Conservation (phyloP, 2,329 filamentous ascomycete genomes). For the Passalora sequoiae region DNA sequence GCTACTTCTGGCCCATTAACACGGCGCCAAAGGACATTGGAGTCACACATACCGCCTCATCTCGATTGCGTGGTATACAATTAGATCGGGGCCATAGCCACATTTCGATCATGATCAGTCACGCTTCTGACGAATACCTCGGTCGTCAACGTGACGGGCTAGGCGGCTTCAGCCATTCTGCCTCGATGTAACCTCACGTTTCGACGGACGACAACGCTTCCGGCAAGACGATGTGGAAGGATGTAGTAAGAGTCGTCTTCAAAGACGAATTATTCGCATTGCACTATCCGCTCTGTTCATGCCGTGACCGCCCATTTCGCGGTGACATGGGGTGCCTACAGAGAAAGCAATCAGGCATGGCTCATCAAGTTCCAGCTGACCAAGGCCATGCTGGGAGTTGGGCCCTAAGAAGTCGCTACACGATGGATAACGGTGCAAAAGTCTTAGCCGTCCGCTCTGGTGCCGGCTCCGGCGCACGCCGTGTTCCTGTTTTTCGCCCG, state of each 20-base stretch:
- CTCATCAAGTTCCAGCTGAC: background rate
- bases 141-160: background rate
- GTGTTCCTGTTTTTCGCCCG: slow-evolving; percentile 8
- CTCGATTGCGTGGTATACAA: too few relatives aligned
- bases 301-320: background rate
- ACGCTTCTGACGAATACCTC: background rate
- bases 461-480: background rate
- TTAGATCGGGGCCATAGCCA: too few relatives aligned
- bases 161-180: too few relatives aligned
- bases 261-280: background rate
- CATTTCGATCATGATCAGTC: background rate
- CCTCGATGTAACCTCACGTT: slow-evolving; percentile 8
- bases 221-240: slow-evolving; percentile 5
- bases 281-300: background rate
- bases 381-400: too few relatives aligned
- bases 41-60: too few relatives aligned
- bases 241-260: background rate
- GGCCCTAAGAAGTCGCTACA: too few relatives aligned
- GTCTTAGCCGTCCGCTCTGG: slow-evolving; percentile 4
- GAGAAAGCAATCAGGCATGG: background rate
- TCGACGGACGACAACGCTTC: background rate
- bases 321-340: background rate
- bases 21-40: too few relatives aligned
- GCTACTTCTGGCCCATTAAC: too few relatives aligned
- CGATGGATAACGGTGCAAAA: slow-evolving; percentile 3